Evolutionary conservation across 345 rosid genomes (phyloP), one percentile per base, ranked within the genome.

Genomic region (Nasturtium officinale): DNA sequence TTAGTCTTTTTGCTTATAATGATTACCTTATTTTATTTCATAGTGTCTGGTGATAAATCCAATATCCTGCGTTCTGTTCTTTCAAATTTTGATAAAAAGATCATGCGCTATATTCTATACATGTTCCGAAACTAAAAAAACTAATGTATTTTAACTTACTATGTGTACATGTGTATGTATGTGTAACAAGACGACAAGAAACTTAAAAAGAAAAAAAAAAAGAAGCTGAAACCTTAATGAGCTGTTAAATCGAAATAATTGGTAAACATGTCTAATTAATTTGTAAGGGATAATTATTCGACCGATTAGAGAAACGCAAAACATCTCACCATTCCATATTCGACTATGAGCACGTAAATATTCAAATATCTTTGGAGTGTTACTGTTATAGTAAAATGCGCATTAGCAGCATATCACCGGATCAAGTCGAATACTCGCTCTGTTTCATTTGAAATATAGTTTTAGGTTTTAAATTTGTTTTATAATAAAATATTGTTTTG

Each of bases 1-100:
- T 72, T 48, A 73, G 73, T 83, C 92, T 89, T 87, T 89, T 87
- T 67, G 85, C 38, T 65, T 67, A 73, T 83, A 86, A 85, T 87
- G 77, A 89, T 87, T 82, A 82, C 81, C 29, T 28, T 77, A 65
- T 65, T 77, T 65, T 65, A 71, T 65, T 71, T 23, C 38, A 12
- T 57, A 64, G 59, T 62, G 71, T 35, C 46, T 35, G 5, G n/a
- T 64, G 62, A 71, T 58, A 40, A 70, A 65, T 57, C 77, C 67
- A 58, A 71, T 42, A 70, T 64, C 64, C 50, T 54, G 30, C 61
- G 20, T 69, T 61, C 2, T 65, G 48, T 63, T 69, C 46, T 29
- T 54, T 69, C 53, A 55, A 62, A 15, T 32, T 26, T n/a, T 21
- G 46, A 23, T 1, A 17, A 35, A 17, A 61, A 62, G 20, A 51